These are phyloP conservation scores for Aegilops bicornis DNA, from an alignment of 176 grass and related monocot species.

Conservation along the genomic window DNA sequence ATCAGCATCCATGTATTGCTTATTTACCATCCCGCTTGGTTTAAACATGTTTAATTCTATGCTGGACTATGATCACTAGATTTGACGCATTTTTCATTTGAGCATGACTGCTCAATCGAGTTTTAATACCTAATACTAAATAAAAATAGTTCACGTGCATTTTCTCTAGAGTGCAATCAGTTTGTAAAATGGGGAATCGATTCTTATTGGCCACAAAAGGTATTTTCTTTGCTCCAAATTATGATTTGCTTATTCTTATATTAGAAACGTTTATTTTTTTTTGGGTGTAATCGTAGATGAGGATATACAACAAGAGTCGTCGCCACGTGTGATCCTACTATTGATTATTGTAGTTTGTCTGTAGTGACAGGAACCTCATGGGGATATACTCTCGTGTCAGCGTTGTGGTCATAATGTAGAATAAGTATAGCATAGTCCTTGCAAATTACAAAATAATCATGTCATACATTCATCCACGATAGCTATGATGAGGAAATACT, in stretches of 20 bases:
- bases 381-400: background rate
- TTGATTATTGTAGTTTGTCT: background rate
- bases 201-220: background rate
- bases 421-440: background rate
- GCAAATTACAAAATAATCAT: background rate
- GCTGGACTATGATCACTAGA: background rate
- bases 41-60: constrained; percentile 17
- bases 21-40: background rate
- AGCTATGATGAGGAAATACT: constrained; percentile 4
- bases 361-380: background rate
- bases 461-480: background rate
- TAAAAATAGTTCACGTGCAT: background rate
- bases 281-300: background rate
- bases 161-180: no score
- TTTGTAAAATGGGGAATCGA: background rate
- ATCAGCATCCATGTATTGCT: background rate
- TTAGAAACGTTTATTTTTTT: background rate
- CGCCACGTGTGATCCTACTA: background rate
- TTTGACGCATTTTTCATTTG: background rate
- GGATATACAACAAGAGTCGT: background rate
- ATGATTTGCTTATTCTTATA: background rate
- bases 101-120: background rate
- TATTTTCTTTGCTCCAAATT: background rate
- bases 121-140: background rate
- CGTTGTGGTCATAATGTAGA: background rate